These are phyloP conservation scores for Coemansia sp. DNA, from an alignment of 192 early-diverging fungal species.

Conservation along the genomic window DNA sequence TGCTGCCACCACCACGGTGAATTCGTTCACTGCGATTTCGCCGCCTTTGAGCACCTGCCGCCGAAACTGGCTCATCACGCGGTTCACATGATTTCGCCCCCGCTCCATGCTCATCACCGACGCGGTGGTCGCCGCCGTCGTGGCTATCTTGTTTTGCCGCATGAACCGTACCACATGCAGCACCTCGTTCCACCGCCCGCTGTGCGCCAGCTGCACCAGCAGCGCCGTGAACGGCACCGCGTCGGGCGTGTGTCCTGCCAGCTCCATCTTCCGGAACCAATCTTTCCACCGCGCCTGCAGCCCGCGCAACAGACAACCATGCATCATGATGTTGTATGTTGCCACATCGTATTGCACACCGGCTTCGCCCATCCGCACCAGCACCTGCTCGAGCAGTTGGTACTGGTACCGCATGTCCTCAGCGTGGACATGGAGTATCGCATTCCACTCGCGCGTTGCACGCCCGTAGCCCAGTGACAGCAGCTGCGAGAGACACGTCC, in stretches of 20 bases:
- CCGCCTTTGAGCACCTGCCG: conserved; percentile 3
- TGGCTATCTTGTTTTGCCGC: conserved; percentile 5
- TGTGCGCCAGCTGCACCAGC: conserved; percentile 17
- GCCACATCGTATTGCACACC: conserved; percentile 15
- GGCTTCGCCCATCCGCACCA: conserved; percentile 20
- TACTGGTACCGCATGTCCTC: conserved; percentile 35
- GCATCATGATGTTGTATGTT: conserved; percentile 42
- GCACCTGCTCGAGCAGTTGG: conserved; percentile 24
- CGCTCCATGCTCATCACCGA: conserved; percentile 21
- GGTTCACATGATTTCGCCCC: conserved; percentile 1
- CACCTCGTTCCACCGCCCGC: conserved; percentile 35
- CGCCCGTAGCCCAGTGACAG: conserved; percentile 17
- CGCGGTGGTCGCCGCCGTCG: conserved; percentile 5
- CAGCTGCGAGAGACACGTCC: conserved; percentile 16
- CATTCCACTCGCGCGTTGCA: conserved; percentile 35
- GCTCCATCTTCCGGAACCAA: conserved; percentile 27
- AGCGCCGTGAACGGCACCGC: conserved; percentile 18
- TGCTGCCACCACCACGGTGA: conserved; percentile 8
- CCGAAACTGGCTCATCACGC: conserved; percentile 26
- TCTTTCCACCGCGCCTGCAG: conserved; percentile 17
- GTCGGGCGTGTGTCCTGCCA: conserved; percentile 11
- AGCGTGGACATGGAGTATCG: conserved; percentile 36
- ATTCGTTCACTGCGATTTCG: conserved; percentile 12
- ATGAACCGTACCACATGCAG: conserved; percentile 17
- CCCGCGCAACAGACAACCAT: conserved; percentile 32